phyloP scores from a whole-genome alignment of 805 yeast genomes.

The Cyberlindnera saturnus region DNA sequence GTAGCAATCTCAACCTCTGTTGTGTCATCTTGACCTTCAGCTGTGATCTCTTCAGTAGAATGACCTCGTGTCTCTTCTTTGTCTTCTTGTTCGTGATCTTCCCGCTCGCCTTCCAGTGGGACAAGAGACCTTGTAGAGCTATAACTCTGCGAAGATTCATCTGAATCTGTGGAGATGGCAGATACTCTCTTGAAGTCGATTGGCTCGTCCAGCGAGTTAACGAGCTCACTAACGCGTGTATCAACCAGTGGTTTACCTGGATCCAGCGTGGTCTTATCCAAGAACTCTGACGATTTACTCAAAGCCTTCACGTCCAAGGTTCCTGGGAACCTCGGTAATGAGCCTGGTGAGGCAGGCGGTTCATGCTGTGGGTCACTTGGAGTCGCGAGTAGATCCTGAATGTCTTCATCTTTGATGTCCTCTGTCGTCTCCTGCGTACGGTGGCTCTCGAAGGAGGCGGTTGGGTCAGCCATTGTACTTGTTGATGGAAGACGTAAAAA shows the following conservation, averaged over 20 bases:
- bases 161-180: slow-evolving; percentile 26
- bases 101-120: background rate
- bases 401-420: too few relatives aligned
- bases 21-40: background rate
- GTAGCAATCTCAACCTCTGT: too few relatives aligned
- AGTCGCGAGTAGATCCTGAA: slow-evolving; percentile 4
- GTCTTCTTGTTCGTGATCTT: background rate
- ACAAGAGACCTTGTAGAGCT: slow-evolving; percentile 7
- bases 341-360: slow-evolving; percentile 17
- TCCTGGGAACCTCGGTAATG: slow-evolving; percentile 40
- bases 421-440: too few relatives aligned
- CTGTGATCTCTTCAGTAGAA: background rate
- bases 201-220: slow-evolving; percentile 32
- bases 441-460: too few relatives aligned
- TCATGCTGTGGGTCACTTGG: slow-evolving; percentile 11
- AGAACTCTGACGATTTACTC: slow-evolving; percentile 18
- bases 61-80: background rate
- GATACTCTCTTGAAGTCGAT: slow-evolving; percentile 37
- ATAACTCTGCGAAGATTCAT: slow-evolving; percentile 11
- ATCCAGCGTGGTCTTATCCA: slow-evolving; percentile 35
- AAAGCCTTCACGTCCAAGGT: slow-evolving; percentile 42
- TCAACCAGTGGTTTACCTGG: slow-evolving; percentile 33
- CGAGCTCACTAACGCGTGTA: slow-evolving; percentile 15
- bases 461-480: too few relatives aligned
- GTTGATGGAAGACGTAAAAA: too few relatives aligned